A percentile compares a stretch with the other conserved stretches of the same genome.
These are phyloP conservation scores for Aspergillus candidus DNA, from an alignment of 2,329 filamentous ascomycete genomes.

Conservation along the genomic window DNA sequence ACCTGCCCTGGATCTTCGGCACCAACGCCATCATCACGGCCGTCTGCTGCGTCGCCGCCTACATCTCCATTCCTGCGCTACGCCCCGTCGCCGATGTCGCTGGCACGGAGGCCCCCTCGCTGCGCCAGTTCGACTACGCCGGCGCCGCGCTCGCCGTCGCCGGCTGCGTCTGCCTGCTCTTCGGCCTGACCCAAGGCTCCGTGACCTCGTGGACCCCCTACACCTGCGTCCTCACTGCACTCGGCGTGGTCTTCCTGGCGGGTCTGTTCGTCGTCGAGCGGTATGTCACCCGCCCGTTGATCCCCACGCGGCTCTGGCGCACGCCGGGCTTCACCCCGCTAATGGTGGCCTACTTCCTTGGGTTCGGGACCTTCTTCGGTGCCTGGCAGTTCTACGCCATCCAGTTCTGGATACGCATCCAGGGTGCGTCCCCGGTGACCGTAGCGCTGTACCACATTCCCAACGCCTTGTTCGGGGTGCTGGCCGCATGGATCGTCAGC, in stretches of 20 bases:
- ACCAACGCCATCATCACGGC: constrained; percentile 38
- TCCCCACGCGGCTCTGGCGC: constrained; percentile 41
- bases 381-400: constrained; percentile 38
- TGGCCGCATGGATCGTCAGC: constrained; percentile 44
- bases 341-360: constrained; percentile 41
- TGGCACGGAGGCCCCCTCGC: constrained; percentile 22
- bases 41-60: constrained; percentile 33
- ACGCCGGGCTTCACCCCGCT: constrained; percentile 41
- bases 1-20: constrained; percentile 42
- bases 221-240: constrained; percentile 42
- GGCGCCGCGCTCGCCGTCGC: constrained; percentile 45
- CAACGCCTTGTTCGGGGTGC: constrained; percentile 41
- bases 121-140: constrained; percentile 32
- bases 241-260: constrained; percentile 43
- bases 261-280: constrained; percentile 45
- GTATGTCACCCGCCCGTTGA: constrained; percentile 39
- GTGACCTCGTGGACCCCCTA: constrained; percentile 47
- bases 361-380: constrained; percentile 41
- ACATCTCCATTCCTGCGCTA: constrained; percentile 36
- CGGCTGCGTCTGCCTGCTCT: constrained; percentile 50
- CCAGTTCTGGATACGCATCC: constrained; percentile 36
- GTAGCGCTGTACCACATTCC: constrained; percentile 42
- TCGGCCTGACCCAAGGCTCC: constrained; percentile 51
- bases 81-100: constrained; percentile 24
- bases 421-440: constrained; percentile 35